Conservation (phyloP, 2,329 filamentous ascomycete species). For the Scleromitrula shiraiana region DNA sequence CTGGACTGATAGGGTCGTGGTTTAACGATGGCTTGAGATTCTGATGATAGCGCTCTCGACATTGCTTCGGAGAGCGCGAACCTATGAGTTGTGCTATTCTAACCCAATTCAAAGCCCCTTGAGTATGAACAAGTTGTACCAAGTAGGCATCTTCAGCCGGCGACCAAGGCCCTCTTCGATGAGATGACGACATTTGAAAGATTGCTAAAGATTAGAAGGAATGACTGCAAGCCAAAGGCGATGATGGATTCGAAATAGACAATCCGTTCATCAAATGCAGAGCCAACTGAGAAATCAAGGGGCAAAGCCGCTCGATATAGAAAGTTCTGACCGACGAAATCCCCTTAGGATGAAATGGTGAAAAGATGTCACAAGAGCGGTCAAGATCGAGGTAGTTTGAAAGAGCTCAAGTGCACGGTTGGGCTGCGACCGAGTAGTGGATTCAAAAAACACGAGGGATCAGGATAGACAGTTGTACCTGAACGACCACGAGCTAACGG, state of each 20-base stretch:
- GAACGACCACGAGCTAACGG: slow-evolving; percentile 8
- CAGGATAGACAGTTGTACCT: not conserved
- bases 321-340: slow-evolving; percentile 1
- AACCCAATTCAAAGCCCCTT: slow-evolving; percentile 84
- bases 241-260: too few species aligned
- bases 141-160: slow-evolving; percentile 66
- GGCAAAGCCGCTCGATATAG: slow-evolving; percentile 8
- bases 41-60: slow-evolving; percentile 87
- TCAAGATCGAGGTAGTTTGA: slow-evolving; percentile 2
- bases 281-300: too few species aligned
- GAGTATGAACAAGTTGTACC: slow-evolving; percentile 59
- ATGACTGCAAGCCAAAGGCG: slow-evolving; percentile 1
- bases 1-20: slow-evolving; percentile 62
- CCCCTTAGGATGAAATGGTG: not conserved
- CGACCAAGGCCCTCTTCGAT: slow-evolving; percentile 77
- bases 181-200: slow-evolving; percentile 30
- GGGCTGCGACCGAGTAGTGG: not conserved
- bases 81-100: slow-evolving; percentile 69
- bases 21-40: slow-evolving; percentile 75
- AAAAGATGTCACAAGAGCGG: slow-evolving; percentile 7
- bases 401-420: slow-evolving; percentile 9
- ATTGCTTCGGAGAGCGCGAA: slow-evolving; percentile 85
- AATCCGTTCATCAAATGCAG: too few species aligned
- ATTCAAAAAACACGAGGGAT: not conserved
- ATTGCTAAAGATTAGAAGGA: not conserved